Evolutionary conservation across 106 monocot genomes (phyloP).

Genomic region (Allium sativum): DNA sequence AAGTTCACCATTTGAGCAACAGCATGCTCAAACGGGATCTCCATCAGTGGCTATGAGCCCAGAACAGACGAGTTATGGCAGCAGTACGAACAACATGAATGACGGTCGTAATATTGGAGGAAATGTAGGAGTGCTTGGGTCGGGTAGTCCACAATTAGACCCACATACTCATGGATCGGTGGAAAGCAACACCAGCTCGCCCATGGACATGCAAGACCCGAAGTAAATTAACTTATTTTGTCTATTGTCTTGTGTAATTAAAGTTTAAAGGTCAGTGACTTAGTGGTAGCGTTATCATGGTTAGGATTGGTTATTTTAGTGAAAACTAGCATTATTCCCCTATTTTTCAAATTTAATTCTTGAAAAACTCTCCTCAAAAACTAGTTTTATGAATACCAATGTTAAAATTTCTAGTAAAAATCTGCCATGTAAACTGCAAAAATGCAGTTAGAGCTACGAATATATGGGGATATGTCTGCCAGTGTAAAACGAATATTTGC

Average conservation of each 20-base stretch:
- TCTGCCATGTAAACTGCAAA: too few relatives aligned
- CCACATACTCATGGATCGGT: conserved; percentile 82
- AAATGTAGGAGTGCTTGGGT: conserved; percentile 20
- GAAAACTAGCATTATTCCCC: too few relatives aligned
- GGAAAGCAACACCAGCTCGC: conserved; percentile 80
- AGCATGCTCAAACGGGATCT: conserved; percentile 45
- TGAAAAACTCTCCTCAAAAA: too few relatives aligned
- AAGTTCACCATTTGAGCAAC: conserved; percentile 33
- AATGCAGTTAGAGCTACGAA: too few relatives aligned
- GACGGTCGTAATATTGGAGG: neutral
- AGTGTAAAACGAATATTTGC: too few relatives aligned
- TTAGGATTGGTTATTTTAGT: neutral
- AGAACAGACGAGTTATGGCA: conserved; percentile 30
- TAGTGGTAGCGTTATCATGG: neutral
- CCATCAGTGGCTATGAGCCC: conserved; percentile 42
- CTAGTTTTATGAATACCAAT: too few relatives aligned
- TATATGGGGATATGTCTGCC: too few relatives aligned
- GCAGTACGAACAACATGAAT: neutral
- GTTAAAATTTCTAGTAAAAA: too few relatives aligned
- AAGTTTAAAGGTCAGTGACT: neutral
- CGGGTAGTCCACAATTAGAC: conserved; percentile 79
- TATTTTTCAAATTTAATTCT: too few relatives aligned
- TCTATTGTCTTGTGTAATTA: neutral
- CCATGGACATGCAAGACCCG: conserved; percentile 77
- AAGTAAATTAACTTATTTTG: conserved; percentile 10